Percentiles rank a stretch among this genome's conserved stretches.
Conservation (phyloP, 306 rosid species). For the Vicia villosa region DNA sequence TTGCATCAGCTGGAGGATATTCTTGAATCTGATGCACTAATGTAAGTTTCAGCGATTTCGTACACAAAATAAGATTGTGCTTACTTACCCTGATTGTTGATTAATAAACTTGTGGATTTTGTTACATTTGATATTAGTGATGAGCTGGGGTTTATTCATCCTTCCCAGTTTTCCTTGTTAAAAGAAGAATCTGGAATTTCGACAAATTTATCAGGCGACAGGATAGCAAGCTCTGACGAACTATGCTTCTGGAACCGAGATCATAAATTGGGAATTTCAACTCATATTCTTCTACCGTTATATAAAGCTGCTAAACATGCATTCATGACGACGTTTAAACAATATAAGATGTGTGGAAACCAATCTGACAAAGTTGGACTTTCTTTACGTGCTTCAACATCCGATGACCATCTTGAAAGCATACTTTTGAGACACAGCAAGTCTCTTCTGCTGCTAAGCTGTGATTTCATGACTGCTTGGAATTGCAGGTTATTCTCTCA, state of each 20-base stretch:
- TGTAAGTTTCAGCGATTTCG: conserved; percentile 54
- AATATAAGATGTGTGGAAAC: conserved; percentile 45
- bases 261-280: conserved; percentile 86
- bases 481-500: conserved; percentile 67
- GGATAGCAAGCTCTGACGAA: conserved; percentile 31
- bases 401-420: conserved; percentile 46
- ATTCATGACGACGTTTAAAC: conserved; percentile 55
- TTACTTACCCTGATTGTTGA: conserved; percentile 16
- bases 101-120: not conserved
- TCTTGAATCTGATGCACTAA: conserved; percentile 66
- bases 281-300: conserved; percentile 58
- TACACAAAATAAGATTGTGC: not conserved
- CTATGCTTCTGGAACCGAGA: conserved; percentile 66
- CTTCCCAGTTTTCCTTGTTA: conserved; percentile 65
- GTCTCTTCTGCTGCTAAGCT: conserved; percentile 74
- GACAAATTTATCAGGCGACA: conserved; percentile 30
- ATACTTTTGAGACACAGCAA: conserved; percentile 70
- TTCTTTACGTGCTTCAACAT: conserved; percentile 31
- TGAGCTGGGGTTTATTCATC: conserved; percentile 86
- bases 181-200: conserved; percentile 48
- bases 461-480: conserved; percentile 90
- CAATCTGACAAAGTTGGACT: conserved; percentile 35
- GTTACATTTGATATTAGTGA: conserved; percentile 50
- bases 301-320: conserved; percentile 58
- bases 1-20: conserved; percentile 64